Percentiles rank a stretch among this genome's conserved stretches.
These are phyloP conservation scores for Clavariopsis aquatica DNA, from an alignment of 495 filamentous ascomycete genomes.

Conservation along the genomic window DNA sequence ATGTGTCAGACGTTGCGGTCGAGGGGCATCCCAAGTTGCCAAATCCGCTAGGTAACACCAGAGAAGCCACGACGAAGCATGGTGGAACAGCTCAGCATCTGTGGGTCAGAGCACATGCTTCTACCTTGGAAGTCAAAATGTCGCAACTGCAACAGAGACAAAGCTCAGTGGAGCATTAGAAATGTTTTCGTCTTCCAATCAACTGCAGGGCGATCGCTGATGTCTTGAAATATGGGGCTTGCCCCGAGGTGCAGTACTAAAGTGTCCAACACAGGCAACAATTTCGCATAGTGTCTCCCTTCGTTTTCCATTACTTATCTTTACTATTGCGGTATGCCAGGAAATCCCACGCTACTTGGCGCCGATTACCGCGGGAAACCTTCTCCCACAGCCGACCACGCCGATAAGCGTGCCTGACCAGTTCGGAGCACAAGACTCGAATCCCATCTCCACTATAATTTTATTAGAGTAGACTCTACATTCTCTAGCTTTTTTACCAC, in stretches of 20 bases:
- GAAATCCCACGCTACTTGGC: slow-evolving; percentile 32
- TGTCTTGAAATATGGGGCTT: not conserved
- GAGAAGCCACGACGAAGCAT: slow-evolving; percentile 18
- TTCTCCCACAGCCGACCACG: slow-evolving; percentile 22
- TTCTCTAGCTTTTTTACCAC: not conserved
- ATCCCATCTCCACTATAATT: slow-evolving; percentile 3
- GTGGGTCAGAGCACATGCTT: not conserved
- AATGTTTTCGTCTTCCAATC: not conserved
- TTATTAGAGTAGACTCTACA: slow-evolving; percentile 13
- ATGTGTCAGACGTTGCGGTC: slow-evolving; percentile 3
- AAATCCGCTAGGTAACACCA: slow-evolving; percentile 19
- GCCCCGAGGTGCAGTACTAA: not conserved
- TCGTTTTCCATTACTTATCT: slow-evolving; percentile 1
- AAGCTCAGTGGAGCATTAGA: not conserved
- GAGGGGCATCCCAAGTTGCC: slow-evolving; percentile 4
- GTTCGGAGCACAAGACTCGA: not conserved
- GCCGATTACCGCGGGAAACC: slow-evolving; percentile 24
- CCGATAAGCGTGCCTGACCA: slow-evolving; percentile 14
- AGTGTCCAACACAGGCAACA: no score
- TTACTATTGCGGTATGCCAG: slow-evolving; percentile 23
- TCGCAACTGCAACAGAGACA: not conserved
- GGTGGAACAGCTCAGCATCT: slow-evolving; percentile 27
- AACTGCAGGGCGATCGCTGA: not conserved
- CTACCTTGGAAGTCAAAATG: not conserved
- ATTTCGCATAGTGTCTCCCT: no score